Base-by-base conservation (phyloP, 176 grass and related monocot genomes). In the Poa annua region DNA sequence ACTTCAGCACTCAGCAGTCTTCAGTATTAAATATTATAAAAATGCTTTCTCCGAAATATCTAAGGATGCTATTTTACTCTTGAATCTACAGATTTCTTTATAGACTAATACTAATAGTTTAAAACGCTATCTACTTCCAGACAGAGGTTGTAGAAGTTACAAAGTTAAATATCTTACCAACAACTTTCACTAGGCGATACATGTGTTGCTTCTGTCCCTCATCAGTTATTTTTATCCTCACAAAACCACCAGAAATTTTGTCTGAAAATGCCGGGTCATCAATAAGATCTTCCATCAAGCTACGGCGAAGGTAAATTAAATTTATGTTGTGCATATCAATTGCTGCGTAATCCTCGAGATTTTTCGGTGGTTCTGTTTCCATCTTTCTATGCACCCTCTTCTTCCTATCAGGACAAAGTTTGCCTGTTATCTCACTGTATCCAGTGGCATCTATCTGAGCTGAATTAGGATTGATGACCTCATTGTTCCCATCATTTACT, bases 131-230 rank as follows among this genome's bases (percentile, higher is more conserved):
- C 24, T 50, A 74, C 50, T 49, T 29, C 44, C 24, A 10, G 45
- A 51, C 8, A 49, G n/a, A 49, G 44, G 24, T 74, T 32, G 44
- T 32, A 56, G n/a, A 32, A 78, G 32, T 68, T 75, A 66, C 50
- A 68, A 9, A 51, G 17, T 66, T 78, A 69, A 79, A 83, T 36
- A 83, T 66, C 87, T 90, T 92, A 99, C 97, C 97, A 81, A 96
- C 38, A 88, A 99, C 83, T 96, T 96, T 93, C 71, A 99, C 93
- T 22, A 99, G 88, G 26, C 97, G 89, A 87, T 99, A 99, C 79
- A 99, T 96, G 60, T 99, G 93, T 87, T 96, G 89, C 70, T 90
- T 94, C 53, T 96, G 96, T 62, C 91, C 89, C 71, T 88, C 74
- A 84, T 86, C 89, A 21, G 91, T 78, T 85, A 99, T 99, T 81